Percentiles rank a stretch among this genome's conserved stretches.
phyloP scores from a whole-genome alignment of 2,329 filamentous ascomycete genomes.

The Colletotrichum tabaci region DNA sequence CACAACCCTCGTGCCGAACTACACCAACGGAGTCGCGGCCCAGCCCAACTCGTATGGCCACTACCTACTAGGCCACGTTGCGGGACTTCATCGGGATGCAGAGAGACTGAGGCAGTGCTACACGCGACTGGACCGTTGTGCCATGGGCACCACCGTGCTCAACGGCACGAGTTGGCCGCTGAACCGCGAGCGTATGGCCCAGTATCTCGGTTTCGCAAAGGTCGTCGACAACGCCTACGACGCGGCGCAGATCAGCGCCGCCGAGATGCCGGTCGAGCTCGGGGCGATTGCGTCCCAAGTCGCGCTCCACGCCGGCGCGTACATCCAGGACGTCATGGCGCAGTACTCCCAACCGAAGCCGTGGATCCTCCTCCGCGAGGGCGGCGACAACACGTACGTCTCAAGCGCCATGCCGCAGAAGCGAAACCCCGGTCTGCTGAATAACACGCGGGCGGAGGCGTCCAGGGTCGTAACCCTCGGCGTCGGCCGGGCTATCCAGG shows the following conservation, averaged over 20 bases:
- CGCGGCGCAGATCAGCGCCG: slow-evolving; percentile 32
- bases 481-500: slow-evolving; percentile 31
- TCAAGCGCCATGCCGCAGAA: slow-evolving; percentile 40
- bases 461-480: slow-evolving; percentile 28
- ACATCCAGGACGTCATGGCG: slow-evolving; percentile 35
- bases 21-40: slow-evolving; percentile 36
- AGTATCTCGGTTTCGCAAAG: slow-evolving; percentile 33
- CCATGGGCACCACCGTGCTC: slow-evolving; percentile 33
- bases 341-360: slow-evolving; percentile 35
- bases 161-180: slow-evolving; percentile 40
- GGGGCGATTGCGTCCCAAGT: slow-evolving; percentile 24
- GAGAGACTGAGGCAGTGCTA: slow-evolving; percentile 30
- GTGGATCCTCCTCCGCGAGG: slow-evolving; percentile 36
- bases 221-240: slow-evolving; percentile 37
- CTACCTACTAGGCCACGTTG: slow-evolving; percentile 25
- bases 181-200: slow-evolving; percentile 37
- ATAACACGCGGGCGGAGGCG: slow-evolving; percentile 17
- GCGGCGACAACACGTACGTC: slow-evolving; percentile 33
- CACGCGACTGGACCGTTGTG: slow-evolving; percentile 29
- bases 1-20: slow-evolving; percentile 26
- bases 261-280: slow-evolving; percentile 35
- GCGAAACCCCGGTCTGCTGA: slow-evolving; percentile 26
- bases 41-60: slow-evolving; percentile 38
- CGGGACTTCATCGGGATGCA: slow-evolving; percentile 26
- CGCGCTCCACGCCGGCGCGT: slow-evolving; percentile 28